Conservation (phyloP, 2,329 filamentous ascomycete genomes). For the Myotisia sp. region DNA sequence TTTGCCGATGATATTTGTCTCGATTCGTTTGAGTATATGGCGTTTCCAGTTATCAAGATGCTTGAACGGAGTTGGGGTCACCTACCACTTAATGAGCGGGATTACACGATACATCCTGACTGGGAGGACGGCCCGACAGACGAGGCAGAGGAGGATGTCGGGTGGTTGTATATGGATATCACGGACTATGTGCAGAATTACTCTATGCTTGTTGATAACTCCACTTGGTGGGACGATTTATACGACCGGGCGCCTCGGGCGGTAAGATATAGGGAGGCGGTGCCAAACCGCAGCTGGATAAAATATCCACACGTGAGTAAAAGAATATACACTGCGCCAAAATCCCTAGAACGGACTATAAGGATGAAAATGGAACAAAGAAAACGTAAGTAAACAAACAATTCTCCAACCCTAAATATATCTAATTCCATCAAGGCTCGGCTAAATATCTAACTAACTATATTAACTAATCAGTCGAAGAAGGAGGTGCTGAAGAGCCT, state of each 20-base stretch:
- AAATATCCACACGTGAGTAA: no score
- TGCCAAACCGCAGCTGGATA: no score
- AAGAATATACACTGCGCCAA: no score
- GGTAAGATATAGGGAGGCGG: no score
- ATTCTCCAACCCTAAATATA: no score
- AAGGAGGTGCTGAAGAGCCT: no score
- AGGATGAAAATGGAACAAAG: no score
- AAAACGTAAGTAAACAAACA: no score
- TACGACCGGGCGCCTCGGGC: slow-evolving; percentile 4
- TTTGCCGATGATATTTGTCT: slow-evolving; percentile 14
- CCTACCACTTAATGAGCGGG: slow-evolving; percentile 6
- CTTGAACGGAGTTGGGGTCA: slow-evolving; percentile 8
- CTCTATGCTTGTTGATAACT: neutral
- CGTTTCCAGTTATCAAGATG: slow-evolving; percentile 9
- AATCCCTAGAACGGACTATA: no score
- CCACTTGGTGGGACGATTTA: slow-evolving; percentile 1
- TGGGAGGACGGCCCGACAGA: slow-evolving; percentile 12
- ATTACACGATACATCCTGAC: slow-evolving; percentile 10
- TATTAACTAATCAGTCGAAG: no score
- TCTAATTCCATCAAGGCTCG: no score
- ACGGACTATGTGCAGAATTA: neutral
- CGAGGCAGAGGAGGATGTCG: slow-evolving; percentile 11
- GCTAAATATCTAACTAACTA: no score
- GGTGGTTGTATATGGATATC: slow-evolving; percentile 12
- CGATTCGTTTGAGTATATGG: slow-evolving; percentile 12